Conservation (phyloP, 2,329 filamentous ascomycete genomes). For the Colletotrichum orbiculare region DNA sequence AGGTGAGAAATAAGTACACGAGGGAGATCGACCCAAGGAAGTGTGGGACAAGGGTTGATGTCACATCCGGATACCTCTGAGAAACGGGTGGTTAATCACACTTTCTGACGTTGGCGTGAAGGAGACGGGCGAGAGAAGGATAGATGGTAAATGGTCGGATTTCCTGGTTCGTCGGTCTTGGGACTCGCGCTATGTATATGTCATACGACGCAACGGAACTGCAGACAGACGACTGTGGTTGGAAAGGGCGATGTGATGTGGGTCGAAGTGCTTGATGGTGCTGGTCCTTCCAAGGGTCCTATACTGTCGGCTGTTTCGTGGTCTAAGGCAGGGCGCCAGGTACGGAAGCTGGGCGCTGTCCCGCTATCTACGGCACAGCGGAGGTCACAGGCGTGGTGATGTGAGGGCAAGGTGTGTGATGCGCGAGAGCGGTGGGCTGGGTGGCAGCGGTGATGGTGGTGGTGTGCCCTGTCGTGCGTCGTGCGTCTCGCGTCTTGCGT, state of each 20-base stretch:
- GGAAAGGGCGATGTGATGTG: constrained; percentile 6
- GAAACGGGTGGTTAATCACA: background rate
- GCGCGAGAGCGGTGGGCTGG: background rate
- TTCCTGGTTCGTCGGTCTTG: constrained; percentile 13
- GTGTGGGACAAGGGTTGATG: background rate
- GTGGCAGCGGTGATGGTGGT: constrained; percentile 2
- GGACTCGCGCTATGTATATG: constrained; percentile 32
- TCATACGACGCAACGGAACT: constrained; percentile 18
- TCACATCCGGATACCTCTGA: constrained; percentile 1
- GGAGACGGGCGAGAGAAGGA: too few relatives aligned
- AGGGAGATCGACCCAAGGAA: background rate
- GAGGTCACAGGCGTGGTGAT: background rate
- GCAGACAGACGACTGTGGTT: constrained; percentile 2
- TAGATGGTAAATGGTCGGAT: background rate
- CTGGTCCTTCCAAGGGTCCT: too few relatives aligned
- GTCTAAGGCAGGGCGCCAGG: too few relatives aligned
- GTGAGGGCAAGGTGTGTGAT: background rate
- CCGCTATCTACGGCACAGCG: background rate
- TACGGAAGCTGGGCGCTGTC: background rate
- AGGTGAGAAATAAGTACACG: background rate
- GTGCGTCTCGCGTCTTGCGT: background rate
- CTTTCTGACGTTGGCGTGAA: too few relatives aligned
- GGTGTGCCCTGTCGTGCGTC: constrained; percentile 16
- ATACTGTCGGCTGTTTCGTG: too few relatives aligned
- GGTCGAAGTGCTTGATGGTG: too few relatives aligned